These are phyloP conservation scores for Ocimum tenuiflorum DNA, from an alignment of 257 asterid species.

Conservation along the genomic window DNA sequence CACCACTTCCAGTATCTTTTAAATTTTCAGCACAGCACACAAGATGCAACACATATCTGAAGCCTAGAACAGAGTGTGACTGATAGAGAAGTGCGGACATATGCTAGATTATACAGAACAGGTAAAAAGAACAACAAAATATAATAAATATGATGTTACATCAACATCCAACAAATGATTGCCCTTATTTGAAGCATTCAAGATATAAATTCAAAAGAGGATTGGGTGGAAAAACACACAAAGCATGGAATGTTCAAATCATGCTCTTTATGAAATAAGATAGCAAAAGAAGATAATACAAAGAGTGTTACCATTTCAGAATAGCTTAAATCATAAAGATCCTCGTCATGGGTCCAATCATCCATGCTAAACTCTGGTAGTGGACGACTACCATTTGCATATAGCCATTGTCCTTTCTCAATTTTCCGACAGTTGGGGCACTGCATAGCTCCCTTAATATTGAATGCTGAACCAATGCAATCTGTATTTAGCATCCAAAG, in stretches of 20 bases:
- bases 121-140: too few relatives aligned
- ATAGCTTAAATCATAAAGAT: conserved; percentile 70
- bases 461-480: conserved; percentile 99
- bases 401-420: conserved; percentile 98
- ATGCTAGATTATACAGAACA: too few relatives aligned
- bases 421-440: conserved; percentile 97
- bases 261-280: background rate
- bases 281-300: background rate
- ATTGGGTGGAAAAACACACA: background rate
- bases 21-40: too few relatives aligned
- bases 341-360: conserved; percentile 88
- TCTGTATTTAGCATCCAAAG: conserved; percentile 43
- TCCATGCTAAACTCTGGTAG: conserved; percentile 79
- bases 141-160: too few relatives aligned
- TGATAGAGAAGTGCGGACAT: too few relatives aligned
- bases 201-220: background rate
- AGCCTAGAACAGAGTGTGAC: too few relatives aligned
- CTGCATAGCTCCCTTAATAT: conserved; percentile 91
- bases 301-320: conserved; percentile 69
- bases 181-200: background rate
- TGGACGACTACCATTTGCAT: conserved; percentile 75
- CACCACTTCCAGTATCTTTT: too few relatives aligned
- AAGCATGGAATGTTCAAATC: background rate
- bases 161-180: background rate
- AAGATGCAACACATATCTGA: too few relatives aligned